Evolutionary conservation across 306 rosid species (phyloP).

Genomic region (Quercus robur): DNA sequence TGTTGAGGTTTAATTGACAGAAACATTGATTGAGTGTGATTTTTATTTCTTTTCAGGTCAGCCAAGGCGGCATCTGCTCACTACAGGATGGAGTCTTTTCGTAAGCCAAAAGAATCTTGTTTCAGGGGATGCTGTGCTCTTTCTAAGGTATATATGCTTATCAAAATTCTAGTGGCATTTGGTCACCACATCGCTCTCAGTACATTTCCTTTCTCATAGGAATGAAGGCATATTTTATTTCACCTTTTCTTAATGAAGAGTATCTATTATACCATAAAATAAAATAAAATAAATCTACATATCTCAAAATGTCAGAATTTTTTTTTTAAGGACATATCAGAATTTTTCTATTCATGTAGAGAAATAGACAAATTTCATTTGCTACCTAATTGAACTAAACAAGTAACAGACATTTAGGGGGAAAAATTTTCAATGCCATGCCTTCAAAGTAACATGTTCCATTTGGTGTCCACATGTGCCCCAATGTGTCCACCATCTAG

Average conservation of each 20-base stretch:
- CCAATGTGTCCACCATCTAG: neutral
- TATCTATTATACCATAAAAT: neutral
- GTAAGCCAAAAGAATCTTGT: constrained; percentile 93
- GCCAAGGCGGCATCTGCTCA: constrained; percentile 96
- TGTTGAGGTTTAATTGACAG: constrained; percentile 20
- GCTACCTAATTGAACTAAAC: neutral
- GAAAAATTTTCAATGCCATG: neutral
- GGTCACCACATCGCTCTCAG: neutral
- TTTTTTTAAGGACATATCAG: neutral
- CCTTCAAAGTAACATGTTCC: neutral
- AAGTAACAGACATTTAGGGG: neutral
- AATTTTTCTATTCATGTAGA: neutral
- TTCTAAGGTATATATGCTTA: constrained; percentile 54
- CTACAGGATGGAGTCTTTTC: constrained; percentile 96
- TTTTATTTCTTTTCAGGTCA: constrained; percentile 67
- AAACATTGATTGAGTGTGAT: constrained; percentile 19
- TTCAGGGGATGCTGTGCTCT: constrained; percentile 97
- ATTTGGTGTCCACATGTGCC: neutral
- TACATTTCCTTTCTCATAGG: neutral
- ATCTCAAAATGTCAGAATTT: neutral
- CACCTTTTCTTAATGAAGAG: neutral
- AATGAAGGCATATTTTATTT: neutral
- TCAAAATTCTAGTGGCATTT: neutral
- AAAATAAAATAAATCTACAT: neutral
- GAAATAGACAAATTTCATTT: neutral